These are phyloP conservation scores for Hypoxylon sp. DNA, from an alignment of 2,329 filamentous ascomycete species.

Conservation along the genomic window DNA sequence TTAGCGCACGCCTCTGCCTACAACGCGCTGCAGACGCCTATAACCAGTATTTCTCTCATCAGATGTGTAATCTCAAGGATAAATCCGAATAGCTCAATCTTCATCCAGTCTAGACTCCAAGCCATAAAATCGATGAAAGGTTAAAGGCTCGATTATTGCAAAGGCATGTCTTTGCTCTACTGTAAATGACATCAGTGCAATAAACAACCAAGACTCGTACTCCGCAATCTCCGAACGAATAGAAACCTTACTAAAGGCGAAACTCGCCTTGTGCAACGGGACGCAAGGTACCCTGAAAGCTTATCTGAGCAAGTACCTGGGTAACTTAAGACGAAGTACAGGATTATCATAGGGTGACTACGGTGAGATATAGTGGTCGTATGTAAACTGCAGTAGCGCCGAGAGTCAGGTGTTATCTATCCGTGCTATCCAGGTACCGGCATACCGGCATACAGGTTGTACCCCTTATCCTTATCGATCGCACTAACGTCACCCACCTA, in stretches of 20 bases:
- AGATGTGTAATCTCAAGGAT: not conserved
- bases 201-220: slow-evolving; percentile 3
- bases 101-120: not conserved
- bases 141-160: not conserved
- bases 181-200: slow-evolving; percentile 26
- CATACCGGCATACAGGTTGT: slow-evolving; percentile 4
- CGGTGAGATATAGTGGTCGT: not conserved
- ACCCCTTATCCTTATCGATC: slow-evolving; percentile 34
- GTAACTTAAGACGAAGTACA: slow-evolving; percentile 6
- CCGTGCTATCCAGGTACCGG: slow-evolving; percentile 19
- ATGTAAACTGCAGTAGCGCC: slow-evolving; percentile 16
- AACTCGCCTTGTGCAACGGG: slow-evolving; percentile 17
- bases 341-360: not conserved
- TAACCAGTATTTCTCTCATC: not conserved
- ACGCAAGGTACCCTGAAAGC: slow-evolving; percentile 28
- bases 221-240: slow-evolving; percentile 27
- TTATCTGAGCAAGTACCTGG: slow-evolving; percentile 18
- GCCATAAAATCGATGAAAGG: not conserved
- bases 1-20: slow-evolving; percentile 22
- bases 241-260: slow-evolving; percentile 10
- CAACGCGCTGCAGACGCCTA: slow-evolving; percentile 7
- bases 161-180: not conserved
- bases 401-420: slow-evolving; percentile 15
- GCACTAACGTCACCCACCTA: slow-evolving; percentile 38
- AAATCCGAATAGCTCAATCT: not conserved